These are phyloP conservation scores for Xylariaceae sp. DNA, from an alignment of 2,329 filamentous ascomycete genomes.

Conservation along the genomic window DNA sequence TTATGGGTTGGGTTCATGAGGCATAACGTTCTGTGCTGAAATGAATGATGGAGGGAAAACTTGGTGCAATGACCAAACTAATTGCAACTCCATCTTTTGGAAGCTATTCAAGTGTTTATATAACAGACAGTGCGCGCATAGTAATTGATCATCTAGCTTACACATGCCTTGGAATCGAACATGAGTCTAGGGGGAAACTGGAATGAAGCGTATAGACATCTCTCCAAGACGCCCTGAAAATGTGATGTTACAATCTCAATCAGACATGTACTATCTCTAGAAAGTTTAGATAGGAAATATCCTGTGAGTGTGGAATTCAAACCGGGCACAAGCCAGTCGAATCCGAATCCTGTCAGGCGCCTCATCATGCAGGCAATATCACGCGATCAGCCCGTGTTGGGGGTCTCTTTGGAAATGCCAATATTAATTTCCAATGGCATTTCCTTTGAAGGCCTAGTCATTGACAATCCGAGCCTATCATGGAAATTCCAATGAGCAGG, in stretches of 20 bases:
- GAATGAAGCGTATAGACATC: background rate
- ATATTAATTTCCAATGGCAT: background rate
- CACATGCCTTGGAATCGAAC: too few relatives aligned
- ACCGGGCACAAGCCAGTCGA: background rate
- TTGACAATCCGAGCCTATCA: background rate
- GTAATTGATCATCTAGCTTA: too few relatives aligned
- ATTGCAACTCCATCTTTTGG: too few relatives aligned
- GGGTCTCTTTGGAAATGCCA: background rate
- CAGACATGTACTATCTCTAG: background rate
- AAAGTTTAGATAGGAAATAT: background rate
- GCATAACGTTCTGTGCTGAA: too few relatives aligned
- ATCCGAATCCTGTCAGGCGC: background rate
- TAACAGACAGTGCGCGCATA: too few relatives aligned
- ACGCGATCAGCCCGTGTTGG: background rate
- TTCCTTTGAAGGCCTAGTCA: background rate
- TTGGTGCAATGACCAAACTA: too few relatives aligned
- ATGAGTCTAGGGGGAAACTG: too few relatives aligned
- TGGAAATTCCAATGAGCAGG: background rate
- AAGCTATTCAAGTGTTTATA: too few relatives aligned
- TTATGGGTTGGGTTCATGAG: too few relatives aligned
- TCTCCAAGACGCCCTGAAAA: background rate
- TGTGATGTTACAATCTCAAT: background rate
- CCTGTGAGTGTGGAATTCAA: background rate
- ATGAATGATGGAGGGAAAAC: too few relatives aligned
- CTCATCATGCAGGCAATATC: background rate